Percentiles rank a stretch among this genome's conserved stretches.
Evolutionary conservation across 2,329 filamentous ascomycete genomes (phyloP).

Genomic region (Chrysoporthe cubensis): DNA sequence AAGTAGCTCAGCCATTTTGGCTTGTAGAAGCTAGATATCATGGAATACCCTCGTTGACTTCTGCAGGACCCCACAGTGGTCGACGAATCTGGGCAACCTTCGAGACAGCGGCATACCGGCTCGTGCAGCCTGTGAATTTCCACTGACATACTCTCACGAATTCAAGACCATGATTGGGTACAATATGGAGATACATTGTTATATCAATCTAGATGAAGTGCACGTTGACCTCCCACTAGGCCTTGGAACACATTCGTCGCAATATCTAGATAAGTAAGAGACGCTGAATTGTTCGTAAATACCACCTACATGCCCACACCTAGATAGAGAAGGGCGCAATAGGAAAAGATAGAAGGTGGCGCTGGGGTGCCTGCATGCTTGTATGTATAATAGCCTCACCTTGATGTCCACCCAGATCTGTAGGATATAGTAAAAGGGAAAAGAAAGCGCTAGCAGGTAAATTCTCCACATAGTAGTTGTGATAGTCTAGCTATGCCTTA

Average conservation of each 20-base stretch:
- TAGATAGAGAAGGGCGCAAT: too few species aligned
- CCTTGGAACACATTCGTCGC: background rate
- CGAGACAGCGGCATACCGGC: too few species aligned
- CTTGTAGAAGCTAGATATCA: too few species aligned
- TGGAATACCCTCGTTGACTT: background rate
- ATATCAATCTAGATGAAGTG: background rate
- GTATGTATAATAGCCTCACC: background rate
- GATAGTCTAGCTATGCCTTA: constrained; percentile 1
- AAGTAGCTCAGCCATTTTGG: too few species aligned
- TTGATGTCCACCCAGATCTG: background rate
- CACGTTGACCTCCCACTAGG: background rate
- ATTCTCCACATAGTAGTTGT: background rate
- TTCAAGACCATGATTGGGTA: background rate
- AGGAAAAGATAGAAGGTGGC: too few species aligned
- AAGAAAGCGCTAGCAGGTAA: background rate
- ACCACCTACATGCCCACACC: background rate
- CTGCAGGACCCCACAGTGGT: too few species aligned
- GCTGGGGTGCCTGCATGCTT: too few species aligned
- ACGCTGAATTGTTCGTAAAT: background rate
- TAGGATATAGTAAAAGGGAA: background rate
- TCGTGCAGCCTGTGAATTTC: too few species aligned
- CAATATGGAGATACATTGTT: background rate
- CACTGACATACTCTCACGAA: too few species aligned
- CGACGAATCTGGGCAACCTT: too few species aligned
- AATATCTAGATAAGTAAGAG: background rate